Evolutionary conservation across 106 monocot genomes (phyloP).

Genomic region (Dioscorea alata): DNA sequence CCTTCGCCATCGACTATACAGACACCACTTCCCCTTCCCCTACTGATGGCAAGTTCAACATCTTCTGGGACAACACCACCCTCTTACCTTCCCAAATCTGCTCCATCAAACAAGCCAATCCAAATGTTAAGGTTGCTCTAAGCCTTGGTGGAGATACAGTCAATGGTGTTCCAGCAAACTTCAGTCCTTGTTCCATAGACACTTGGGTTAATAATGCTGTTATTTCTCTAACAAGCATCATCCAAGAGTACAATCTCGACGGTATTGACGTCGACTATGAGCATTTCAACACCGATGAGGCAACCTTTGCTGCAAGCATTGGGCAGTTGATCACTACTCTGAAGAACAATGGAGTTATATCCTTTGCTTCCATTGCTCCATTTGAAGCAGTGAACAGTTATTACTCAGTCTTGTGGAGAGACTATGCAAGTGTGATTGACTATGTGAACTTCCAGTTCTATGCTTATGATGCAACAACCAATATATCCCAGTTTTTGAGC

Average conservation of each 20-base stretch:
- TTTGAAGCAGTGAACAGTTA: slow-evolving; percentile 11
- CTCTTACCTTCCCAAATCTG: slow-evolving; percentile 14
- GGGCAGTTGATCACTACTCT: slow-evolving; percentile 25
- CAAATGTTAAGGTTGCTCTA: slow-evolving; percentile 23
- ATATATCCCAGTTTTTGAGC: slow-evolving; percentile 32
- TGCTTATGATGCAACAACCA: slow-evolving; percentile 26
- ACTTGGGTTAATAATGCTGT: slow-evolving; percentile 57
- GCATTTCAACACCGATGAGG: slow-evolving; percentile 21
- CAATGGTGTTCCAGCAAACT: slow-evolving; percentile 7
- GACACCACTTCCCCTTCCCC: background rate
- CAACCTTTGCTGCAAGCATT: slow-evolving; percentile 22
- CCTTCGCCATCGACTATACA: slow-evolving; percentile 36
- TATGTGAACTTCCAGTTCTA: slow-evolving; percentile 67
- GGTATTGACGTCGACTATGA: slow-evolving; percentile 61
- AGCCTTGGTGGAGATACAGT: slow-evolving; percentile 31
- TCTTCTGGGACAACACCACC: slow-evolving; percentile 24
- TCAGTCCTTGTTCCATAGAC: slow-evolving; percentile 30
- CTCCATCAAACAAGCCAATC: slow-evolving; percentile 18
- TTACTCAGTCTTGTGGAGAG: slow-evolving; percentile 22
- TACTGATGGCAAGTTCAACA: slow-evolving; percentile 29
- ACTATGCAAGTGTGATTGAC: slow-evolving; percentile 33
- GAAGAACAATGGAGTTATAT: slow-evolving; percentile 13
- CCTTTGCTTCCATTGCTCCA: slow-evolving; percentile 32
- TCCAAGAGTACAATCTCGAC: slow-evolving; percentile 41
- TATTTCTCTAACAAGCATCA: slow-evolving; percentile 30